Evolutionary conservation across 192 early-diverging fungal genomes (phyloP).

Genomic region (Pecoramyces ruminantium): DNA sequence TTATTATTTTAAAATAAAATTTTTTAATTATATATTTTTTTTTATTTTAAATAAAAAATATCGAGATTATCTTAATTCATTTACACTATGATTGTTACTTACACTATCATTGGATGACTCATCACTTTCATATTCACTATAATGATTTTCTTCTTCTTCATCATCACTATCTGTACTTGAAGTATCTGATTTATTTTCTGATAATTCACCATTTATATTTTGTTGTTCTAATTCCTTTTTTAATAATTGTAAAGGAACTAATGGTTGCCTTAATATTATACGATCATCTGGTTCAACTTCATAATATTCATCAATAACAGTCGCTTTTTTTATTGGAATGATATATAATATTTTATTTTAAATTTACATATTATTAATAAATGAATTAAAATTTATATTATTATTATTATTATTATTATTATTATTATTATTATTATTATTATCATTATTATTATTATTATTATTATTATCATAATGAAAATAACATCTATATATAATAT

Average conservation of each 20-base stretch:
- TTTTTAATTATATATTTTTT: too few relatives aligned
- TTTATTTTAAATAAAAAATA: too few relatives aligned
- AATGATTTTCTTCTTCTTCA: background rate
- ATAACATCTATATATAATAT: too few relatives aligned
- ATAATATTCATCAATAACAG: constrained; percentile 5
- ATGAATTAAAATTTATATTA: too few relatives aligned
- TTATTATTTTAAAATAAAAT: too few relatives aligned
- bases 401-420: too few relatives aligned
- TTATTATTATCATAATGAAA: too few relatives aligned
- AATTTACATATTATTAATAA: too few relatives aligned
- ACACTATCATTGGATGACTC: background rate
- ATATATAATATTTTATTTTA: too few relatives aligned
- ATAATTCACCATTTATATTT: background rate
- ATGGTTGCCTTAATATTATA: background rate
- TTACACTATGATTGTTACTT: background rate
- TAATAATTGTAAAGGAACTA: background rate
- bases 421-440: too few relatives aligned
- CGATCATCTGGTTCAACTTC: constrained; percentile 2
- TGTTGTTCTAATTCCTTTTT: background rate
- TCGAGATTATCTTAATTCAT: too few relatives aligned
- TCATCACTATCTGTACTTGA: background rate
- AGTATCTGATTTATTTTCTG: background rate
- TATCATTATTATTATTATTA: too few relatives aligned
- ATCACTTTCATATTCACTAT: background rate
- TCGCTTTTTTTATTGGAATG: background rate